Evolutionary conservation across 2,329 filamentous ascomycete genomes (phyloP).

Genomic region (Aspergillus ochraceus): DNA sequence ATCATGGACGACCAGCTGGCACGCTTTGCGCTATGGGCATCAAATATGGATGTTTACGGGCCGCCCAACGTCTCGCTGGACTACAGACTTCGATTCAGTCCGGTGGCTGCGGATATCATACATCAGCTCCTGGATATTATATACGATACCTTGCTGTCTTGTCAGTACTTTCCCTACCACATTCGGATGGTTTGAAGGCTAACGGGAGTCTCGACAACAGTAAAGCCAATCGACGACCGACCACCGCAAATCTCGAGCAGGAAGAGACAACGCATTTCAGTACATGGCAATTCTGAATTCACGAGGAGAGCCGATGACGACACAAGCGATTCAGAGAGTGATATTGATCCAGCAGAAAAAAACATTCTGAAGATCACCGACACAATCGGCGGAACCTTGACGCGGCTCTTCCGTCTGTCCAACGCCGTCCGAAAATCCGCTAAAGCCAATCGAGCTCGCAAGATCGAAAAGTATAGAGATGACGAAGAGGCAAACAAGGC

Average conservation of each 20-base stretch:
- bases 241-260: slow-evolving; percentile 19
- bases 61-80: slow-evolving; percentile 31
- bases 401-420: slow-evolving; percentile 29
- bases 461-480: slow-evolving; percentile 24
- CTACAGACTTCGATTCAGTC: slow-evolving; percentile 32
- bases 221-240: slow-evolving; percentile 23
- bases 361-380: slow-evolving; percentile 25
- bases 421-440: slow-evolving; percentile 29
- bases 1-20: slow-evolving; percentile 29
- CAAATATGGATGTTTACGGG: slow-evolving; percentile 30
- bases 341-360: slow-evolving; percentile 17
- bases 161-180: slow-evolving; percentile 7
- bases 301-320: slow-evolving; percentile 16
- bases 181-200: slow-evolving; percentile 11
- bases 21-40: slow-evolving; percentile 22
- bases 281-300: slow-evolving; percentile 15
- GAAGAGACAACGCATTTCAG: slow-evolving; percentile 20
- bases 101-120: slow-evolving; percentile 24
- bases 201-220: slow-evolving; percentile 20
- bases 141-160: slow-evolving; percentile 8
- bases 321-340: slow-evolving; percentile 19
- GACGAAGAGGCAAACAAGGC: slow-evolving; percentile 29
- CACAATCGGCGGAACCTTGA: slow-evolving; percentile 27
- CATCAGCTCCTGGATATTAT: slow-evolving; percentile 25
- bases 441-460: slow-evolving; percentile 22